These are phyloP conservation scores for Dillenia turbinata DNA, from an alignment of 164 flowering plant species.

Conservation along the genomic window DNA sequence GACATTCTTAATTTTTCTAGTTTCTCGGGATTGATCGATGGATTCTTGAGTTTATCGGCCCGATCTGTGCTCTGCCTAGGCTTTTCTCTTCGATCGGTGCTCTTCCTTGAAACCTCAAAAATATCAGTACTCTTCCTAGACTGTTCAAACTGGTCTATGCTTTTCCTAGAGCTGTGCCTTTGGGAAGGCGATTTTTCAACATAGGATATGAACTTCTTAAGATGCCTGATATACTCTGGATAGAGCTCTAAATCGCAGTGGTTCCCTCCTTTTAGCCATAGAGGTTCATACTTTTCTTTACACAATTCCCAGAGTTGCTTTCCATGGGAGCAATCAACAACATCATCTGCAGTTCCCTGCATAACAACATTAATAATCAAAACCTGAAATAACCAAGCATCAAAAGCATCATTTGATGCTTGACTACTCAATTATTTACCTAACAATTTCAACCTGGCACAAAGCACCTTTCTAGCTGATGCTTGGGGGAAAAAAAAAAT, in stretches of 20 bases:
- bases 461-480: no score
- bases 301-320: slow-evolving; percentile 93
- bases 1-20: slow-evolving; percentile 55
- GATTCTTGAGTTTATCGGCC: slow-evolving; percentile 41
- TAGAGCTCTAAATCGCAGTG: slow-evolving; percentile 84
- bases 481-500: no score
- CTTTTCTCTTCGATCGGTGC: slow-evolving; percentile 76
- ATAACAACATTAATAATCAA: slow-evolving; percentile 3
- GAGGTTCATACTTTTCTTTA: slow-evolving; percentile 83
- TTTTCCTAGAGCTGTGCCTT: slow-evolving; percentile 46
- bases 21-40: slow-evolving; percentile 33
- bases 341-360: slow-evolving; percentile 92
- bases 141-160: slow-evolving; percentile 57
- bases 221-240: slow-evolving; percentile 83
- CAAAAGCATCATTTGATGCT: no score
- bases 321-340: slow-evolving; percentile 93
- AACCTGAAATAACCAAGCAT: no score
- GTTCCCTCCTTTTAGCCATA: slow-evolving; percentile 89
- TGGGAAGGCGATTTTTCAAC: slow-evolving; percentile 78
- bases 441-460: no score
- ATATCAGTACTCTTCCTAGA: slow-evolving; percentile 65
- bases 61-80: slow-evolving; percentile 70
- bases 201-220: slow-evolving; percentile 68
- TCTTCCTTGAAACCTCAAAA: slow-evolving; percentile 63
- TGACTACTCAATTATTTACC: no score